Evolutionary conservation across 176 grass and related monocot species (phyloP).

Genomic region (Aegilops bicornis): DNA sequence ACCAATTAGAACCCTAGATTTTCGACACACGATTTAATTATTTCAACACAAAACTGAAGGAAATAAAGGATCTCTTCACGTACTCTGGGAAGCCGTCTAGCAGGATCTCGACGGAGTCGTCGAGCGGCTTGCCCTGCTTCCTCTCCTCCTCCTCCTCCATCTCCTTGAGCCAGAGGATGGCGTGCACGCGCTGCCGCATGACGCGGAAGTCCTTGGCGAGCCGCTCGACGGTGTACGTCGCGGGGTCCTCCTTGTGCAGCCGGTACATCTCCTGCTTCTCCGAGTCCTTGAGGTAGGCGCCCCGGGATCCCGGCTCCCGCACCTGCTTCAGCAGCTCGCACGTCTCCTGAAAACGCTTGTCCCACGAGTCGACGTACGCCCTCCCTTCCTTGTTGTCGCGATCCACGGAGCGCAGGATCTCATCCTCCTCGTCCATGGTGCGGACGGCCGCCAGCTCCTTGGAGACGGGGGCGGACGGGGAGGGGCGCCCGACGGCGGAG

Average conservation of each 20-base stretch:
- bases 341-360: constrained; percentile 53
- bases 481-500: constrained; percentile 23
- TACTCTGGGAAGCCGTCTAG: constrained; percentile 93
- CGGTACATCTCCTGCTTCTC: constrained; percentile 97
- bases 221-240: constrained; percentile 77
- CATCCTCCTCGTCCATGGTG: constrained; percentile 64
- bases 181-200: constrained; percentile 96
- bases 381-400: constrained; percentile 30
- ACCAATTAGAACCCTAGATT: background rate
- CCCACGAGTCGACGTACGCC: constrained; percentile 69
- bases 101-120: constrained; percentile 92
- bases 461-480: constrained; percentile 29
- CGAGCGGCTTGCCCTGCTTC: constrained; percentile 75
- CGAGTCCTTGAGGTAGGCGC: constrained; percentile 83
- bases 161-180: constrained; percentile 93
- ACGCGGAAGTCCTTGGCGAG: constrained; percentile 93
- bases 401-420: constrained; percentile 40
- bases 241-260: constrained; percentile 89
- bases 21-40: background rate
- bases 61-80: constrained; percentile 21
- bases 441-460: constrained; percentile 37
- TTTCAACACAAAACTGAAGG: constrained; percentile 9
- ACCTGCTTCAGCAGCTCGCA: constrained; percentile 85
- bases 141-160: constrained; percentile 97
- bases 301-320: constrained; percentile 66